Evolutionary conservation across 306 rosid species (phyloP).

Genomic region (Castanea sativa): DNA sequence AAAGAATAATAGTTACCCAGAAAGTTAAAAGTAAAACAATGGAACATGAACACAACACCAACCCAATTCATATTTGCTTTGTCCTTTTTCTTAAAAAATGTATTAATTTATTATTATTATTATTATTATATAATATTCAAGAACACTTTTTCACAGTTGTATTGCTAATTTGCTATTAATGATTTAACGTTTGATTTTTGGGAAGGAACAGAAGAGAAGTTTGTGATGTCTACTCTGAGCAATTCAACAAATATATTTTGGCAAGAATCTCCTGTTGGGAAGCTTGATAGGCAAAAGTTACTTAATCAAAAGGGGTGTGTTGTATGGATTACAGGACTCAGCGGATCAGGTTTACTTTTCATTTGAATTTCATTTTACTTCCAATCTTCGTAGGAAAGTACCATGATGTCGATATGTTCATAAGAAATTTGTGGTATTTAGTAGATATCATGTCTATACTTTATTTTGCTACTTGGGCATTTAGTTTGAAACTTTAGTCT

Average conservation of each 20-base stretch:
- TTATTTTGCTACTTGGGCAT: neutral
- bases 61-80: no score
- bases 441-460: no score
- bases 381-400: neutral
- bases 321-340: conserved; percentile 90
- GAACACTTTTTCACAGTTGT: neutral
- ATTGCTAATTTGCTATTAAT: conserved; percentile 15
- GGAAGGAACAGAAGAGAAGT: conserved; percentile 29
- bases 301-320: conserved; percentile 88
- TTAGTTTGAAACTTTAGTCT: neutral
- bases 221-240: conserved; percentile 54
- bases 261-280: conserved; percentile 75
- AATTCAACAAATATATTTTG: conserved; percentile 79
- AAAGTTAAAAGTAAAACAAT: no score
- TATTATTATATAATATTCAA: neutral
- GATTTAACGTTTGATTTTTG: conserved; percentile 15
- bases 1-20: no score
- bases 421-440: no score
- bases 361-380: conserved; percentile 3
- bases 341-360: conserved; percentile 69
- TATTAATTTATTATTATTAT: no score
- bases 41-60: no score
- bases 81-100: no score
- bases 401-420: neutral
- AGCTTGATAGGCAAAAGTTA: conserved; percentile 74